These are phyloP conservation scores for Melanomma pulvis-pyrius DNA, from an alignment of 495 filamentous ascomycete genomes.

Conservation along the genomic window DNA sequence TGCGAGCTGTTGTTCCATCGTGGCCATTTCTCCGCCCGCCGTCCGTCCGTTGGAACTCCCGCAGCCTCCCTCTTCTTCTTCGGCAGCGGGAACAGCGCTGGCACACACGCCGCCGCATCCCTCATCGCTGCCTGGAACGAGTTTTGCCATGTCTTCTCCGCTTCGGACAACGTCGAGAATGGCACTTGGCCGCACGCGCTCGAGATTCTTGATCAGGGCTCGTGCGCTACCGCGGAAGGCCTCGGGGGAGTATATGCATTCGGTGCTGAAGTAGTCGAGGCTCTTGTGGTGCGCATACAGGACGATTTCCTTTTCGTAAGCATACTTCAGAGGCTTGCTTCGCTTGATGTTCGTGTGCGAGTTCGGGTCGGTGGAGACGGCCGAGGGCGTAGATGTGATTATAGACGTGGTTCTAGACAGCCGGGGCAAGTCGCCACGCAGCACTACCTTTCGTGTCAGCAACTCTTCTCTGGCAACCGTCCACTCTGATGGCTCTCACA, in stretches of 20 bases:
- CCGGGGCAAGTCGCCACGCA: conserved; percentile 86
- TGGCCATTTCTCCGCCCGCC: conserved; percentile 85
- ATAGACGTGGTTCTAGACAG: conserved; percentile 91
- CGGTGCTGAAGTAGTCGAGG: conserved; percentile 96
- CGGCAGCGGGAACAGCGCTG: conserved; percentile 44
- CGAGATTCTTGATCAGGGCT: conserved; percentile 89
- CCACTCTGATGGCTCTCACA: conserved; percentile 20
- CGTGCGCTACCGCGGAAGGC: conserved; percentile 95
- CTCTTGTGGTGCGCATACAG: conserved; percentile 95
- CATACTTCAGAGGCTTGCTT: conserved; percentile 95
- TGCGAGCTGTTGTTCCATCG: conserved; percentile 78
- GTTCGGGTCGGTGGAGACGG: conserved; percentile 61
- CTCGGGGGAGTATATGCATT: conserved; percentile 97
- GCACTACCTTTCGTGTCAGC: conserved; percentile 47
- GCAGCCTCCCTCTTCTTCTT: conserved; percentile 72
- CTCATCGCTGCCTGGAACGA: conserved; percentile 67
- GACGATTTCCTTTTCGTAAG: conserved; percentile 98
- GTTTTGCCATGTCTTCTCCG: conserved; percentile 90
- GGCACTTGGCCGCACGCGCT: conserved; percentile 87
- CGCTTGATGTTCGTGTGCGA: conserved; percentile 66
- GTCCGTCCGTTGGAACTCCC: conserved; percentile 71
- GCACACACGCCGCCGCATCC: conserved; percentile 26
- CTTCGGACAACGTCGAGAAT: conserved; percentile 94
- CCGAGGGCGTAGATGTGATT: conserved; percentile 63
- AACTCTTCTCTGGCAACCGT: not conserved